Percentiles rank a stretch among this genome's conserved stretches.
phyloP scores from a whole-genome alignment of 768 basidiomycete genomes.

The Trametes coccinea region DNA sequence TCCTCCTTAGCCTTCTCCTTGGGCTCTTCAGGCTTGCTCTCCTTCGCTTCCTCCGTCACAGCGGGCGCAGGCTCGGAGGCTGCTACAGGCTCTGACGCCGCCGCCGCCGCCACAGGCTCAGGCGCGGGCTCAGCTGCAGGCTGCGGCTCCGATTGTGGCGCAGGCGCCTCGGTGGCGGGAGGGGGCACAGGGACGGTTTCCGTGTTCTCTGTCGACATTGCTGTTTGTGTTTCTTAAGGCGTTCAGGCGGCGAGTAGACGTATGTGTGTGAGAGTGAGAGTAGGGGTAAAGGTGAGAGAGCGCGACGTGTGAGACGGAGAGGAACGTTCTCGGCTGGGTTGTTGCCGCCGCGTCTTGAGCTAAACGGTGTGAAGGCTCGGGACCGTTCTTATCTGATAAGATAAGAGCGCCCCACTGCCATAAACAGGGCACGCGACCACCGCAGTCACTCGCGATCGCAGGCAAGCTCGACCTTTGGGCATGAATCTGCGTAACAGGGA shows the following conservation, averaged over 20 bases:
- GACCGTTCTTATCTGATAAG: slow-evolving; percentile 11
- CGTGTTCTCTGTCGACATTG: slow-evolving; percentile 9
- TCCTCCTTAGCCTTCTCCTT: neutral
- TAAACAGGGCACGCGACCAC: neutral
- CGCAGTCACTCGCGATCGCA: too few relatives aligned
- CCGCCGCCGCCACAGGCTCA: neutral
- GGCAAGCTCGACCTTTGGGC: too few relatives aligned
- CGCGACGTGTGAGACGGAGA: slow-evolving; percentile 4
- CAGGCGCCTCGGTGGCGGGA: slow-evolving; percentile 2
- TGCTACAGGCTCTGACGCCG: slow-evolving; percentile 4
- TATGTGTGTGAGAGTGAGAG: neutral
- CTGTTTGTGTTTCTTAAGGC: neutral
- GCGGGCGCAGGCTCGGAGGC: slow-evolving; percentile 8
- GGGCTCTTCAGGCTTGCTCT: neutral
- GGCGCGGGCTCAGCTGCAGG: slow-evolving; percentile 1
- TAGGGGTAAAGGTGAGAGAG: neutral
- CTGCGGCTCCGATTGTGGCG: slow-evolving; percentile 12
- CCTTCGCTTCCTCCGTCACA: neutral
- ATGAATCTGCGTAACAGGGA: too few relatives aligned
- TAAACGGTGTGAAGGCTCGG: neutral
- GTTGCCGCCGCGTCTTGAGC: neutral
- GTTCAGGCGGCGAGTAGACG: neutral
- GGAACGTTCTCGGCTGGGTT: slow-evolving; percentile 7
- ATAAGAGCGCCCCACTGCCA: neutral
- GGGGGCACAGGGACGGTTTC: slow-evolving; percentile 8